Evolutionary conservation across 2,329 filamentous ascomycete species (phyloP).

Genomic region (Colletotrichum sp.): DNA sequence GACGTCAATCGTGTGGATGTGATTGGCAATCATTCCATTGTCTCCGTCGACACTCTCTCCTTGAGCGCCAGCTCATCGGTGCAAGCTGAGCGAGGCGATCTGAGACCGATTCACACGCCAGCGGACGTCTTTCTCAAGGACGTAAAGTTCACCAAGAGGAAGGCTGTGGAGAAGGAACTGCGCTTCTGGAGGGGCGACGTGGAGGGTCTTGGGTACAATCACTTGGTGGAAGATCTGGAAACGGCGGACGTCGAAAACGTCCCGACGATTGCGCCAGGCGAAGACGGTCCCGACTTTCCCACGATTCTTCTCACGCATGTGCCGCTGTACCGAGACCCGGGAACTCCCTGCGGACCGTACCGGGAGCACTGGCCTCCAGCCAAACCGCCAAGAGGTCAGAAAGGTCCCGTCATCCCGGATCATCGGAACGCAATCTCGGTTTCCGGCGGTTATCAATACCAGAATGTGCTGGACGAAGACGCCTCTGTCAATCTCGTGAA

Average conservation of each 20-base stretch:
- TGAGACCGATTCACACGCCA: conserved; percentile 74
- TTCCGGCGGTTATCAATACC: conserved; percentile 87
- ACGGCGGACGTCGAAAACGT: conserved; percentile 36
- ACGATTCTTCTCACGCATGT: conserved; percentile 92
- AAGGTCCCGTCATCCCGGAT: conserved; percentile 60
- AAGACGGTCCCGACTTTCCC: conserved; percentile 69
- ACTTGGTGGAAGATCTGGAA: conserved; percentile 64
- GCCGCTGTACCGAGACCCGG: conserved; percentile 80
- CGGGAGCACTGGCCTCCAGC: conserved; percentile 84
- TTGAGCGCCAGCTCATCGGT: conserved; percentile 72
- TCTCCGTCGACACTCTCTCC: conserved; percentile 88
- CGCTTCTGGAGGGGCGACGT: conserved; percentile 65
- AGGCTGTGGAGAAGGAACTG: conserved; percentile 72
- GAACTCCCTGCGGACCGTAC: conserved; percentile 85
- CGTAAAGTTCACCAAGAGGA: conserved; percentile 68
- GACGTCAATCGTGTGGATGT: conserved; percentile 90
- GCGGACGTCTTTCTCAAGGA: conserved; percentile 76
- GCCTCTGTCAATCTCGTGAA: conserved; percentile 79
- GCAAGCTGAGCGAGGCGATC: conserved; percentile 54
- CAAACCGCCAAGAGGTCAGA: conserved; percentile 63
- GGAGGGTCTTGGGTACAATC: conserved; percentile 59
- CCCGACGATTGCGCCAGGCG: conserved; percentile 44
- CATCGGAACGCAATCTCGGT: conserved; percentile 81
- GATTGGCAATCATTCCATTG: conserved; percentile 92
- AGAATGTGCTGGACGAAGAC: conserved; percentile 83